Conservation (phyloP, 78 protist species). For the Neovahlkampfia damariscottae region DNA sequence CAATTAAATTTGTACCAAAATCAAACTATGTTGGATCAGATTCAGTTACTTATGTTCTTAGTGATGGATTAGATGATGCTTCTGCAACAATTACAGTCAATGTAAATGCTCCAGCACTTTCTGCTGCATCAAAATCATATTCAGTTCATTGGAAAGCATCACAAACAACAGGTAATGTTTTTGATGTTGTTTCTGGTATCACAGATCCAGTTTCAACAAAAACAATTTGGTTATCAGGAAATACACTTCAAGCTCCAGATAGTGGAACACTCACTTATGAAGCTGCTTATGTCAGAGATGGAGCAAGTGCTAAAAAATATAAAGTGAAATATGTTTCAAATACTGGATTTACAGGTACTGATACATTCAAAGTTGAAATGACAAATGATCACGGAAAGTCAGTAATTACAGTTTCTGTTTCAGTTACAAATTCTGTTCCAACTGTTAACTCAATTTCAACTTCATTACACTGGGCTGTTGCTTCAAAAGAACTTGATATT, state of each 20-base stretch:
- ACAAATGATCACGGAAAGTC: too few species aligned
- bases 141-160: not conserved
- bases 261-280: too few species aligned
- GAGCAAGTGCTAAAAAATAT: too few species aligned
- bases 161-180: not conserved
- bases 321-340: too few species aligned
- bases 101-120: not conserved
- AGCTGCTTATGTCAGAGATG: too few species aligned
- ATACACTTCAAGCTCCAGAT: not conserved
- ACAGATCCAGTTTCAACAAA: not conserved
- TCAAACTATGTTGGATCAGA: not conserved
- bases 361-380: too few species aligned
- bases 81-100: not conserved
- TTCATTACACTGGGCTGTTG: not conserved
- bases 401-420: too few species aligned
- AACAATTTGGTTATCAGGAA: not conserved
- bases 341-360: too few species aligned
- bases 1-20: not conserved
- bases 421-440: not conserved
- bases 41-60: not conserved
- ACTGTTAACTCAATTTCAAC: not conserved
- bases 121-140: not conserved
- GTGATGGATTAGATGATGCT: not conserved
- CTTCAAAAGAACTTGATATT: not conserved
- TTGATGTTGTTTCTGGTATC: not conserved